phyloP scores from a whole-genome alignment of 169 alveolate species.

The Eimeria tenella region DNA sequence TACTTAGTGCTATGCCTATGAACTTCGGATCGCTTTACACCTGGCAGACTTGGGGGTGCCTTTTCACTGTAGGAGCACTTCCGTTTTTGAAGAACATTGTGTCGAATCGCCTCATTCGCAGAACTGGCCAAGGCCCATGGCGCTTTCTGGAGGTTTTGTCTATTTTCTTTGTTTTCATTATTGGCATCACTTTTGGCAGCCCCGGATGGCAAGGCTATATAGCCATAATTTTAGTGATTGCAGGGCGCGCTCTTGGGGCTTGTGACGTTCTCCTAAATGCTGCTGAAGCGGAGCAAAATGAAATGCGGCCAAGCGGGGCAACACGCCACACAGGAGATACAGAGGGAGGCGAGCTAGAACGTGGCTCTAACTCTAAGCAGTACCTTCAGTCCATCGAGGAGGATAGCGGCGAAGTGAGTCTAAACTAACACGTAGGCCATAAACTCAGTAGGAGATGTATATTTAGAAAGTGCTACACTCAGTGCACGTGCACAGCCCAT shows the following conservation, averaged over 20 bases:
- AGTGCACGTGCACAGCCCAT: too few relatives aligned
- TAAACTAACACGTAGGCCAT: not conserved
- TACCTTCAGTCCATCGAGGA: constrained; percentile 77
- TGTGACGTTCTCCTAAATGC: constrained; percentile 88
- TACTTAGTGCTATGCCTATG: constrained; percentile 87
- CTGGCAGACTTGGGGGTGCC: constrained; percentile 95
- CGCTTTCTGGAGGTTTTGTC: constrained; percentile 93
- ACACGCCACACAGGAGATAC: constrained; percentile 33
- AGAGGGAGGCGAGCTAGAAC: constrained; percentile 74
- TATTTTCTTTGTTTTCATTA: constrained; percentile 91
- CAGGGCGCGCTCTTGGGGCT: constrained; percentile 90
- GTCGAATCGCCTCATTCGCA: constrained; percentile 93
- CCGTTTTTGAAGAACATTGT: constrained; percentile 95
- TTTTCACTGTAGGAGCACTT: constrained; percentile 94
- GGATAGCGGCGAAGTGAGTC: constrained; percentile 77
- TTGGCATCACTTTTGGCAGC: constrained; percentile 89
- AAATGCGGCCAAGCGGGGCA: constrained; percentile 63
- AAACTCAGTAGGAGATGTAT: too few relatives aligned
- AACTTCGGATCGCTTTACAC: constrained; percentile 86
- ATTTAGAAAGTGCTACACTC: too few relatives aligned
- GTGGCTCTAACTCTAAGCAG: constrained; percentile 72
- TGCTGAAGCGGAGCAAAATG: constrained; percentile 81
- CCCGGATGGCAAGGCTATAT: constrained; percentile 86
- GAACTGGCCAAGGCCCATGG: constrained; percentile 97
- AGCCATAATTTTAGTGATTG: constrained; percentile 85